Evolutionary conservation across 75 land plant genomes (phyloP).

Genomic region (Selaginella tamariscina): DNA sequence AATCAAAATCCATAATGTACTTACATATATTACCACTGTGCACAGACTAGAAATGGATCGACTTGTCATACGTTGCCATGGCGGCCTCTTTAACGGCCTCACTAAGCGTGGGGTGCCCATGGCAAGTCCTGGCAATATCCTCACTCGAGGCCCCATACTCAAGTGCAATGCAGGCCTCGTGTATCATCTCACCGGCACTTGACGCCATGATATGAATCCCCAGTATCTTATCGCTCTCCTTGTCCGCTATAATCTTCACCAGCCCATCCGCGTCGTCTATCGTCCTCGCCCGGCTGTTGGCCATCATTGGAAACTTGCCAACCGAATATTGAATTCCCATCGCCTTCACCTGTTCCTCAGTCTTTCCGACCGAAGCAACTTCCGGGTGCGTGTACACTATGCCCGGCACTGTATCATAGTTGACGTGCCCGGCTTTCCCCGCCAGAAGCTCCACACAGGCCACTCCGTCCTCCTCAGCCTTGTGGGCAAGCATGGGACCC

Average conservation of each 20-base stretch:
- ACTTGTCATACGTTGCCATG: slow-evolving; percentile 88
- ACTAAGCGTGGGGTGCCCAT: slow-evolving; percentile 95
- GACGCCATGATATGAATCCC: slow-evolving; percentile 90
- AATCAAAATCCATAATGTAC: no score
- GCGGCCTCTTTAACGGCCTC: slow-evolving; percentile 97
- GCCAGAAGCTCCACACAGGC: slow-evolving; percentile 90
- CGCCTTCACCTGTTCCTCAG: slow-evolving; percentile 90
- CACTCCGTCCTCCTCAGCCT: slow-evolving; percentile 96
- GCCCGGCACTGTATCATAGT: slow-evolving; percentile 90
- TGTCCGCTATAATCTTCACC: slow-evolving; percentile 85
- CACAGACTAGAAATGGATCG: slow-evolving; percentile 70
- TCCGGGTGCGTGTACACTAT: slow-evolving; percentile 94
- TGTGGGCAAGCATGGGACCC: slow-evolving; percentile 97
- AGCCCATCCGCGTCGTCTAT: slow-evolving; percentile 93
- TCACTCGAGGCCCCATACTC: slow-evolving; percentile 96
- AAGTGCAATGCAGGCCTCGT: slow-evolving; percentile 74
- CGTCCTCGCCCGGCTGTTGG: slow-evolving; percentile 87
- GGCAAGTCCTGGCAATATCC: slow-evolving; percentile 91
- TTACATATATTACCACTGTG: no score
- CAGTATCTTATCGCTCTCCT: slow-evolving; percentile 79
- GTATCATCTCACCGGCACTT: slow-evolving; percentile 90
- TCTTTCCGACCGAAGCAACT: slow-evolving; percentile 87
- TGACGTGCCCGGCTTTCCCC: slow-evolving; percentile 91
- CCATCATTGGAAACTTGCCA: slow-evolving; percentile 92
- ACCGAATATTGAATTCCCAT: slow-evolving; percentile 50